Conservation (phyloP, 495 filamentous ascomycete species). For the Coniosporium apollinis region DNA sequence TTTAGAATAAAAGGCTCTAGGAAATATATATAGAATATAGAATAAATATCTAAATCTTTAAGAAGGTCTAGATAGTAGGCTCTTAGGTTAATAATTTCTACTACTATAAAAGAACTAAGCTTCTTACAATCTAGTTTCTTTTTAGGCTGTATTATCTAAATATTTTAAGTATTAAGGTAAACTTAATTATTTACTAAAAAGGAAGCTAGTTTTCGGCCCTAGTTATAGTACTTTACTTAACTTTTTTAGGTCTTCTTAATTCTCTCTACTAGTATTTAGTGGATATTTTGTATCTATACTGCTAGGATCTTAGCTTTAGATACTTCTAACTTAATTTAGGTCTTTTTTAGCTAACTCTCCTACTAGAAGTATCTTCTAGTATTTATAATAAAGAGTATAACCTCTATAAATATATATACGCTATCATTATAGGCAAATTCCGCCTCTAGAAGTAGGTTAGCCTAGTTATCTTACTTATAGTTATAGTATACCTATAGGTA, state of each 20-base stretch:
- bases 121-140: constrained; percentile 3
- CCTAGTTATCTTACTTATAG: constrained; percentile 7
- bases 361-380: not conserved
- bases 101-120: not conserved
- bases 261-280: not conserved
- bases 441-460: constrained; percentile 1
- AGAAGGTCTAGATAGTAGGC: constrained; percentile 3
- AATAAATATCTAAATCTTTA: not conserved
- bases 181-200: constrained; percentile 1
- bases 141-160: constrained; percentile 1
- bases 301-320: constrained; percentile 1
- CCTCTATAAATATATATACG: not conserved
- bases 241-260: not conserved
- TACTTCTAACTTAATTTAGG: not conserved
- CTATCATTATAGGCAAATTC: constrained; percentile 3
- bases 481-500: constrained; percentile 3
- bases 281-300: not conserved
- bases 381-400: not conserved
- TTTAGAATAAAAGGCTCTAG: not conserved
- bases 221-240: constrained; percentile 1
- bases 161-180: constrained; percentile 3
- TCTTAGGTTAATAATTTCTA: not conserved
- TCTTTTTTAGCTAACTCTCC: not conserved
- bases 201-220: not conserved
- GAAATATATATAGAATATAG: not conserved